phyloP scores from a whole-genome alignment of 2,329 filamentous ascomycete genomes.

The Cladosporium sp. region DNA sequence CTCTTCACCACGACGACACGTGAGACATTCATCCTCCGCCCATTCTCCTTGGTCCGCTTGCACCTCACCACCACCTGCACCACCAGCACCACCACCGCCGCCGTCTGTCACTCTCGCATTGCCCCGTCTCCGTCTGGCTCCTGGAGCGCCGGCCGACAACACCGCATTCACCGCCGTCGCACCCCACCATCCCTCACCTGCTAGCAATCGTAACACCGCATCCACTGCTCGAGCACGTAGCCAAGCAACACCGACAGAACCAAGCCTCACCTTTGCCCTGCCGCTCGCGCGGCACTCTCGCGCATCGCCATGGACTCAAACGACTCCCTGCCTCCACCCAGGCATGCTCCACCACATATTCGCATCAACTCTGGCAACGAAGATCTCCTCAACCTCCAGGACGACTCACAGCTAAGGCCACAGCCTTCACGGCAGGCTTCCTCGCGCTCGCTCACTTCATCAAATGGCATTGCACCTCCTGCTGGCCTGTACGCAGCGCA shows the following conservation, averaged over 20 bases:
- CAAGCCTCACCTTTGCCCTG: slow-evolving; percentile 3
- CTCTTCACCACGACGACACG: slow-evolving; percentile 18
- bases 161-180: not conserved
- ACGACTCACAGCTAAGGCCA: slow-evolving; percentile 34
- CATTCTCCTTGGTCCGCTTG: not conserved
- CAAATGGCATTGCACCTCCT: slow-evolving; percentile 37
- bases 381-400: slow-evolving; percentile 47
- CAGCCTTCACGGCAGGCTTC: slow-evolving; percentile 43
- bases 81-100: not conserved
- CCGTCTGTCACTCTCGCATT: not conserved
- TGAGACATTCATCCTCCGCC: slow-evolving; percentile 10
- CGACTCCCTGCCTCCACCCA: slow-evolving; percentile 27
- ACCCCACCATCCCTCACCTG: not conserved
- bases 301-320: slow-evolving; percentile 25
- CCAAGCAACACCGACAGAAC: slow-evolving; percentile 5
- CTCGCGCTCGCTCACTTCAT: slow-evolving; percentile 47
- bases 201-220: slow-evolving; percentile 4
- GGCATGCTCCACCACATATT: slow-evolving; percentile 55
- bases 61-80: not conserved
- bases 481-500: slow-evolving; percentile 24
- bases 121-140: slow-evolving; percentile 14
- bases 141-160: slow-evolving; percentile 5
- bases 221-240: not conserved
- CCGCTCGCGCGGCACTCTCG: slow-evolving; percentile 16
- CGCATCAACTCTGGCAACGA: slow-evolving; percentile 63